Conservation (phyloP, 257 asterid genomes). For the Parsonsia alboflavescens region DNA sequence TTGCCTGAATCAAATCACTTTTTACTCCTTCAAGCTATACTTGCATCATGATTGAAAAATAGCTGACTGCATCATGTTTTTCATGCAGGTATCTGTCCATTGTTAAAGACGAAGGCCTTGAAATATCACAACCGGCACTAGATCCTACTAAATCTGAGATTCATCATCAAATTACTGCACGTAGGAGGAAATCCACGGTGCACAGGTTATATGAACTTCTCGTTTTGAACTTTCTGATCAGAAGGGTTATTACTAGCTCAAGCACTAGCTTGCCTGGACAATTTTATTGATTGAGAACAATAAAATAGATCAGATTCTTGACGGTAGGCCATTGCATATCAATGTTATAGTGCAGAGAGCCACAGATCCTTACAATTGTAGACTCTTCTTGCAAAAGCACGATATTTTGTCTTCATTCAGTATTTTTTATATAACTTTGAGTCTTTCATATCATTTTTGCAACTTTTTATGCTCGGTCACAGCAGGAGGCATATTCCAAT, state of each 20-base stretch:
- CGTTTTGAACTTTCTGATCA: neutral
- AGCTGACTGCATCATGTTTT: neutral
- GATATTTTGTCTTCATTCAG: neutral
- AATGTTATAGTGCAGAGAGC: neutral
- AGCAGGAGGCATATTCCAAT: neutral
- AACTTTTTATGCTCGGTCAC: neutral
- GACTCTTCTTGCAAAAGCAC: neutral
- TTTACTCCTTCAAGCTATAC: neutral
- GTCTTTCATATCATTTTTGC: neutral
- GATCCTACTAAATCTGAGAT: constrained; percentile 56
- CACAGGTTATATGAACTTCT: constrained; percentile 54
- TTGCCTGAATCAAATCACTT: neutral
- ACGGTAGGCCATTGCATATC: neutral
- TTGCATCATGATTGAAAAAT: neutral
- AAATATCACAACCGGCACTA: constrained; percentile 80
- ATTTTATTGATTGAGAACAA: neutral
- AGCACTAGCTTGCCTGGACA: neutral
- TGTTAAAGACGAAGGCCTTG: constrained; percentile 69
- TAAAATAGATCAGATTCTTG: neutral
- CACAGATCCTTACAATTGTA: neutral
- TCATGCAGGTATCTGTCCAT: constrained; percentile 58
- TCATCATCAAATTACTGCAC: constrained; percentile 68
- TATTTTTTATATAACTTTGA: neutral
- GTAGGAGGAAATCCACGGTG: constrained; percentile 49
- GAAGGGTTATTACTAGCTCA: neutral